Conservation (phyloP, 495 filamentous ascomycete species). For the Bacidia rubella region DNA sequence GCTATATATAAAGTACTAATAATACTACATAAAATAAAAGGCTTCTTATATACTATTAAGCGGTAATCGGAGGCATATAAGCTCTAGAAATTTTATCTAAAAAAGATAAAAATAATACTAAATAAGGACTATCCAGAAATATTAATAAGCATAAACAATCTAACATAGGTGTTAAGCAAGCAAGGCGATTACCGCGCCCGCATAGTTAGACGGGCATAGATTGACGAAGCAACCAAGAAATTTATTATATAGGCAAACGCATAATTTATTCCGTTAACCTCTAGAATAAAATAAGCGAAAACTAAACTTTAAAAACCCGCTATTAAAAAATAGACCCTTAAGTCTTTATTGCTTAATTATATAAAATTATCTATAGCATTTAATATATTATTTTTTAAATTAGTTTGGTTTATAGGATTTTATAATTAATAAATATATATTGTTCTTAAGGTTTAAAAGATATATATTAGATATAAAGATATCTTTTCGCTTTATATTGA, state of each 20-base stretch:
- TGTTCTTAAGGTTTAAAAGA: slow-evolving; percentile 1
- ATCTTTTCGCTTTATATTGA: slow-evolving; percentile 23
- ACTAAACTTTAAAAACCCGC: slow-evolving; percentile 15
- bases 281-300: slow-evolving; percentile 25
- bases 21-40: no score
- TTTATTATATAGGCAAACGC: slow-evolving; percentile 42
- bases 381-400: slow-evolving; percentile 8
- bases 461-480: slow-evolving; percentile 5
- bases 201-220: slow-evolving; percentile 47
- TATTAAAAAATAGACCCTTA: not conserved
- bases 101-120: no score
- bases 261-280: slow-evolving; percentile 36
- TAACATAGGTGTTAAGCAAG: no score
- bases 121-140: no score
- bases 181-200: no score
- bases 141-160: no score
- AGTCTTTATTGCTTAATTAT: not conserved
- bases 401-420: slow-evolving; percentile 1
- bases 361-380: slow-evolving; percentile 9
- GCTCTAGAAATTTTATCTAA: no score
- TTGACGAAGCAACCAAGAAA: slow-evolving; percentile 58
- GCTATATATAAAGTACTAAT: no score
- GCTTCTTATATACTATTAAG: no score
- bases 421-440: slow-evolving; percentile 7
- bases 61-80: no score